Conservation (phyloP, 129 eudicot species). For the Arctium minus region DNA sequence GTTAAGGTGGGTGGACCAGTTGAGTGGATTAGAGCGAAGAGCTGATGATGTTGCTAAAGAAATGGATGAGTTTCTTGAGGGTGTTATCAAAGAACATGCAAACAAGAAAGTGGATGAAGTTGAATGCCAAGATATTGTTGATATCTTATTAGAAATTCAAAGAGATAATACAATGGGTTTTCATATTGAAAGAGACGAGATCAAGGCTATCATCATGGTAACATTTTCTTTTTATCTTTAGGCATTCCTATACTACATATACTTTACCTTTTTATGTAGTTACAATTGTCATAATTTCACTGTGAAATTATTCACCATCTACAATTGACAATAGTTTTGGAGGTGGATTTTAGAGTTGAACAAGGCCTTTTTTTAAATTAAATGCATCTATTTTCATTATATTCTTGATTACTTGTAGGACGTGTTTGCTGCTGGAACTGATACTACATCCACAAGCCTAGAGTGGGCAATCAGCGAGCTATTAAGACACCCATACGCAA, state of each 20-base stretch:
- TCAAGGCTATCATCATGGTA: slow-evolving; percentile 38
- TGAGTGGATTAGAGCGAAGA: not conserved
- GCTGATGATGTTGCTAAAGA: not conserved
- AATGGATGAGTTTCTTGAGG: not conserved
- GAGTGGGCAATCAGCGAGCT: slow-evolving; percentile 50
- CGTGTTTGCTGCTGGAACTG: slow-evolving; percentile 32
- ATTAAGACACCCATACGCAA: slow-evolving; percentile 21
- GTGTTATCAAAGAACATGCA: not conserved
- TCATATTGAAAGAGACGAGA: slow-evolving; percentile 18
- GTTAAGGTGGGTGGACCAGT: not conserved
- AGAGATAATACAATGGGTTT: not conserved
- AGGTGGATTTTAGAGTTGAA: not conserved
- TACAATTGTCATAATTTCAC: not conserved
- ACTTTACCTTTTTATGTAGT: not conserved
- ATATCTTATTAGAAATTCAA: slow-evolving; percentile 30
- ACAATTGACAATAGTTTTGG: not conserved
- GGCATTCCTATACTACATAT: too few relatives aligned
- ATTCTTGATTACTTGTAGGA: slow-evolving; percentile 5
- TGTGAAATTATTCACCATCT: not conserved
- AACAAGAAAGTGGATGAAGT: not conserved
- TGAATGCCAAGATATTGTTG: slow-evolving; percentile 25
- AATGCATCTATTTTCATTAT: not conserved
- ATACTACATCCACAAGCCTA: slow-evolving; percentile 28
- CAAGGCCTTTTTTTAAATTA: not conserved
- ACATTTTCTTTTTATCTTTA: not conserved